Evolutionary conservation across 441 rosid species (phyloP), one percentile per base, ranked within the genome.

Genomic region (Erysimum pusillum): DNA sequence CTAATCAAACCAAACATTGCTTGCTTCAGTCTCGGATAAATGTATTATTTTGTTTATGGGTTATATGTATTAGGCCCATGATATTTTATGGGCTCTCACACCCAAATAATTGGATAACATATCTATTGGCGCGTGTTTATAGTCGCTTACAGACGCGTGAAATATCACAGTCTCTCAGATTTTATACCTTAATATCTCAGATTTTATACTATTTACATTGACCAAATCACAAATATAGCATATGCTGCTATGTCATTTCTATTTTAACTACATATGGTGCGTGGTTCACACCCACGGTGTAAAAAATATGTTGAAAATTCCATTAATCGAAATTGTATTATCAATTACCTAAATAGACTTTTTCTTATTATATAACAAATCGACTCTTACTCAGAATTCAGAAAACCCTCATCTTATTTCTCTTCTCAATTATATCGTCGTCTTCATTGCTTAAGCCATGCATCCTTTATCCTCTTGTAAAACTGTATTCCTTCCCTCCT

Each of bases 41-140:
- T 12, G 18, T 10, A n/a, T 59, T 59, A 9, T 9, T 12, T 3
- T 20, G 17, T 22, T 11, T 41, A 25, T n/a, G 36, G 46, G 57
- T 38, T 34, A 45, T 34, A 44, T 14, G 10, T 18, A 67, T 46
- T 65, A 57, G 59, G 67, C 73, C 73, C 72, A 38, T 74, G 3
- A 32, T 7, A 5, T 36, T n/a, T 28, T 25, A 15, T 46, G 67
- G 67, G 62, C 60, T 74, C 65, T 25, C 9, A 39, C 53, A 62
- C 31, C 52, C 42, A 61, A 20, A 17, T 38, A 10, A 4, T 12
- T 2, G 13, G 20, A 15, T 46, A 6, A n/a, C 13, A 17, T 8
- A 14, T 14, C 6, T 17, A 44, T n/a, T 44, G 14, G 56, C 15
- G 15, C 56, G 54, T 64, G 54, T 7, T 13, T 25, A 15, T 9